Evolutionary conservation across 1,284 basidiomycete genomes (phyloP), one percentile per base, ranked within the genome.

Genomic region (Ceratobasidium sp.): DNA sequence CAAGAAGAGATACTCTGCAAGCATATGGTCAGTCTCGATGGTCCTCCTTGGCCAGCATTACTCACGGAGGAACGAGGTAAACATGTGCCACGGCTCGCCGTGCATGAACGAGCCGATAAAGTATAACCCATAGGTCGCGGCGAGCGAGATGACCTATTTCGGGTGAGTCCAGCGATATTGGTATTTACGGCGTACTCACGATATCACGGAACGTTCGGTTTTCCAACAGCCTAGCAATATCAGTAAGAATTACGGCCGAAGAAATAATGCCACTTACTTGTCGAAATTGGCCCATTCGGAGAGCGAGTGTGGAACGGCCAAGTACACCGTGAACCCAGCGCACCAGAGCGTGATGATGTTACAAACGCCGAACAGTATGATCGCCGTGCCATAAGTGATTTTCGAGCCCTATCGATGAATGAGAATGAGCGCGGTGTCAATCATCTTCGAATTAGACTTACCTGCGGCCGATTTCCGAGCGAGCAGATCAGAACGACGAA

Each of bases 21-120:
- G 50, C n/a, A 70, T 34, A 55, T 25, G 67, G 15, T 40, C 8
- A 49, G n/a, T n/a, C n/a, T 15, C 22, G 49, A 27, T 22, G 38
- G 20, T 0, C 4, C 17, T 27, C 32, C 40, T 42, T 45, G 12
- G 8, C 29, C 13, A n/a, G 25, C 22, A 38, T 22, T 4, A 73
- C 68, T 58, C n/a, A 69, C 70, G 91, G 55, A 87, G 73, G 84
- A 96, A 95, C 67, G 89, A 93, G 22, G 93, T 94, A 80, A 96
- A 85, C 91, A 96, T 93, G 82, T 96, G 94, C 92, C 92, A 96
- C 0, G 93, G 93, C 76, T 96, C 94, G 52, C 92, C 80, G 79
- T 94, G 91, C 80, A 96, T 87, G 77, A 95, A 83, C 2, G 92
- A 94, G 68, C 88, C 86, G 77, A 96, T 78, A 77, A 96, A 85